Conservation (phyloP, 2,329 filamentous ascomycete genomes). For the Xylaria sp. region DNA sequence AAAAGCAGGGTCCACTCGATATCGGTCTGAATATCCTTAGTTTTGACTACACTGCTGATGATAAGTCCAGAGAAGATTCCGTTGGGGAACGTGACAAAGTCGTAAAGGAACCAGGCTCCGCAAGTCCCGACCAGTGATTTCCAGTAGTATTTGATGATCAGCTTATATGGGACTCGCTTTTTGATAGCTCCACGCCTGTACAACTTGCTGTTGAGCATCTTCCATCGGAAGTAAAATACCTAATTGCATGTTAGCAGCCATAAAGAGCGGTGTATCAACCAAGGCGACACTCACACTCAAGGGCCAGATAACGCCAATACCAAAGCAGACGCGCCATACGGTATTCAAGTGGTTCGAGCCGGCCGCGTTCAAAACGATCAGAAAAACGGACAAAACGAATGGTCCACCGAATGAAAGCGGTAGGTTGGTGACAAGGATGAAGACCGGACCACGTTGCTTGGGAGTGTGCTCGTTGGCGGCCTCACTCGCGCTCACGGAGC, state of each 20-base stretch:
- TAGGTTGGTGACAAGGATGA: slow-evolving; percentile 32
- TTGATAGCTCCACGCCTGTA: slow-evolving; percentile 29
- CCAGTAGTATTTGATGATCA: slow-evolving; percentile 32
- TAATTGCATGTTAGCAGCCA: slow-evolving; percentile 1
- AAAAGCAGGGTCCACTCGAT: slow-evolving; percentile 31
- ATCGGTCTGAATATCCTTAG: slow-evolving; percentile 24
- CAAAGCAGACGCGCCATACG: slow-evolving; percentile 29
- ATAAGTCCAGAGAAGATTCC: slow-evolving; percentile 32
- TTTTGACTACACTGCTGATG: slow-evolving; percentile 32
- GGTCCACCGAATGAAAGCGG: slow-evolving; percentile 29
- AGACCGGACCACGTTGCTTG: slow-evolving; percentile 26
- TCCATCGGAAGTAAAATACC: slow-evolving; percentile 35
- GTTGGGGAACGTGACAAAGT: slow-evolving; percentile 33
- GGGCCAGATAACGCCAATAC: slow-evolving; percentile 31
- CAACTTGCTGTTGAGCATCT: slow-evolving; percentile 35
- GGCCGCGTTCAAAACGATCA: slow-evolving; percentile 22
- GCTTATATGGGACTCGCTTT: slow-evolving; percentile 28
- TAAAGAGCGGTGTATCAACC: too few relatives aligned
- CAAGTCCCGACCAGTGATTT: slow-evolving; percentile 29
- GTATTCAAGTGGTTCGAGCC: slow-evolving; percentile 29
- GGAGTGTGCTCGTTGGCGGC: slow-evolving; percentile 28
- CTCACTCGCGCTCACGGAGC: slow-evolving; percentile 32
- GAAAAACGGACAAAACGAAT: slow-evolving; percentile 26
- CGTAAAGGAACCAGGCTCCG: slow-evolving; percentile 35
- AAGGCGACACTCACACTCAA: slow-evolving; percentile 16